phyloP scores from a whole-genome alignment of 2,329 filamentous ascomycete genomes.

The Setomelanomma holmii region DNA sequence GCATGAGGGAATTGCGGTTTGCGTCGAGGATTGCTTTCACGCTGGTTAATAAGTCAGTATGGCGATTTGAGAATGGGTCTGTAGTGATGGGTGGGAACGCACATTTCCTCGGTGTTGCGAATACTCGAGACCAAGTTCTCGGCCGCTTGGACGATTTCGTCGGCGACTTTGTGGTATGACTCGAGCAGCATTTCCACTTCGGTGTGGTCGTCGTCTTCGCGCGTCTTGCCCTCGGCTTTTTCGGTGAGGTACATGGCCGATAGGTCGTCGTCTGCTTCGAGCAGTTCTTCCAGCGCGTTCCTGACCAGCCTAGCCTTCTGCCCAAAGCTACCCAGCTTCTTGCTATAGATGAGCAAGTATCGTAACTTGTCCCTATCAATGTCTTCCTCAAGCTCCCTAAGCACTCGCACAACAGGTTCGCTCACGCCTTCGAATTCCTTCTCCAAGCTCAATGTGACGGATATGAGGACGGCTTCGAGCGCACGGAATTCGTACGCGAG shows the following conservation, averaged over 20 bases:
- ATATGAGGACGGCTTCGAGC: conserved; percentile 92
- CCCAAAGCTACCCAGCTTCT: conserved; percentile 95
- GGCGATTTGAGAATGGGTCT: not conserved
- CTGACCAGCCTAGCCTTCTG: conserved; percentile 94
- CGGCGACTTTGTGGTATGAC: conserved; percentile 96
- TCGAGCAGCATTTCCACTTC: conserved; percentile 97
- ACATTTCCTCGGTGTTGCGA: conserved; percentile 98
- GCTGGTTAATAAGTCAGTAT: conserved; percentile 55
- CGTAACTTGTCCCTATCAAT: conserved; percentile 94
- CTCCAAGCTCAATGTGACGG: conserved; percentile 88
- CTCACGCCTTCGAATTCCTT: conserved; percentile 93
- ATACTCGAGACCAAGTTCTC: conserved; percentile 94
- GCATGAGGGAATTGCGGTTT: conserved; percentile 97
- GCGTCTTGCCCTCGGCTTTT: conserved; percentile 74
- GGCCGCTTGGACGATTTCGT: conserved; percentile 96
- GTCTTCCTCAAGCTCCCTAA: conserved; percentile 92
- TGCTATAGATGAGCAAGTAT: conserved; percentile 89
- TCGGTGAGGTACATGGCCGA: conserved; percentile 95
- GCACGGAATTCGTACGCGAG: conserved; percentile 96
- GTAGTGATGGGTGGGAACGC: conserved; percentile 47
- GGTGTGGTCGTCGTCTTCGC: conserved; percentile 86
- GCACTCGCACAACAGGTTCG: conserved; percentile 86
- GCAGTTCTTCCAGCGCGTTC: conserved; percentile 91
- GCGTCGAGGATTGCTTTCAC: conserved; percentile 97
- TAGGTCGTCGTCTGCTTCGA: conserved; percentile 95